Evolutionary conservation across 257 asterid genomes (phyloP).

Genomic region (Osmanthus fragrans): DNA sequence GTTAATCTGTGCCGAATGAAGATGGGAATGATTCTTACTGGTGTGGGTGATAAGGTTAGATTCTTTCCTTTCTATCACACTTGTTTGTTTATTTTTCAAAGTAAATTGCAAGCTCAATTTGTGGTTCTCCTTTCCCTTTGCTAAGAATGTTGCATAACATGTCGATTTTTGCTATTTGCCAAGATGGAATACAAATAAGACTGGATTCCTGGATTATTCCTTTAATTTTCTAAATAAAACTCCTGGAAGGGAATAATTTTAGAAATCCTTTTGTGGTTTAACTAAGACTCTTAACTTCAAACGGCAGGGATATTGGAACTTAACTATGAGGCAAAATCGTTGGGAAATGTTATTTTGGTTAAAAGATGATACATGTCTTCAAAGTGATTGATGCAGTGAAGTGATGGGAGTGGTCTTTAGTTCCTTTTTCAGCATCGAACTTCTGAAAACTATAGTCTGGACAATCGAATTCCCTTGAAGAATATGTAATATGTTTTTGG

Average conservation of each 20-base stretch:
- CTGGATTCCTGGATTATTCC: not conserved
- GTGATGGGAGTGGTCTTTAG: not conserved
- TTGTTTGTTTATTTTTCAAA: not conserved
- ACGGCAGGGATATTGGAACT: not conserved
- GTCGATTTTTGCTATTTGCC: not conserved
- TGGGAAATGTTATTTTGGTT: not conserved
- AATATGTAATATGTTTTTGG: not conserved
- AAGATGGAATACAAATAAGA: not conserved
- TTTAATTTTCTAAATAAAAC: not conserved
- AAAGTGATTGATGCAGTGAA: not conserved
- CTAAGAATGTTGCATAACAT: not conserved
- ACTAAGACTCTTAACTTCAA: not conserved
- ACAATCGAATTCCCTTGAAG: not conserved
- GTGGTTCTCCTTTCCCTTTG: constrained; percentile 2
- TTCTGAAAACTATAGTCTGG: not conserved
- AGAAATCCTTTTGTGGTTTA: not conserved
- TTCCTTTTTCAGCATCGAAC: not conserved
- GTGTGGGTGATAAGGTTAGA: constrained; percentile 89
- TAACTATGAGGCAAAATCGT: not conserved
- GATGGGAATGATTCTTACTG: constrained; percentile 86
- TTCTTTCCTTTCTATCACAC: constrained; percentile 20
- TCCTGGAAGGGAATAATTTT: not conserved
- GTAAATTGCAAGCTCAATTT: not conserved
- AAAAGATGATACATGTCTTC: not conserved
- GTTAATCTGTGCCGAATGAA: constrained; percentile 85